Evolutionary conservation across 345 rosid species (phyloP).

Genomic region (Eucalyptus rudis): DNA sequence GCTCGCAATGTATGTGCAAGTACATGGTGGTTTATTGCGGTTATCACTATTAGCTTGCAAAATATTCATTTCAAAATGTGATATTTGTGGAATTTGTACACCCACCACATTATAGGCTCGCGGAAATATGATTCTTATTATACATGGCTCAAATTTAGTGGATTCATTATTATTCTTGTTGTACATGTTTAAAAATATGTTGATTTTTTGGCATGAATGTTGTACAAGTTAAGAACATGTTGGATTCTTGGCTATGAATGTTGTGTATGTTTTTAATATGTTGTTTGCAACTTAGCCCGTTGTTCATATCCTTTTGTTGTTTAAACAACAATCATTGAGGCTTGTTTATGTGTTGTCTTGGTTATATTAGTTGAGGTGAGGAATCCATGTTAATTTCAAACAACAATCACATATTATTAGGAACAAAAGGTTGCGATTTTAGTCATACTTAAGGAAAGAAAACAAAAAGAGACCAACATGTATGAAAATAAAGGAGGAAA

Average conservation of each 20-base stretch:
- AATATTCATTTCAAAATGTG: background rate
- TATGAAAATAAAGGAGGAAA: background rate
- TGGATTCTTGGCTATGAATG: background rate
- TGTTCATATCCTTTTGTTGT: background rate
- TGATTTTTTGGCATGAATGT: background rate
- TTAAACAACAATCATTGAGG: background rate
- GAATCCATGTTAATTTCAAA: background rate
- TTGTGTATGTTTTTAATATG: background rate
- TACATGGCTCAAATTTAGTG: background rate
- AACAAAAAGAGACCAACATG: background rate
- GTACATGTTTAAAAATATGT: background rate
- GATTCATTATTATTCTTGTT: background rate
- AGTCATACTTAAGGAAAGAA: background rate
- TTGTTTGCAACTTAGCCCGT: background rate
- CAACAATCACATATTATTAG: background rate
- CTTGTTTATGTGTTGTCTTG: background rate
- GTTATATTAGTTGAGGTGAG: background rate
- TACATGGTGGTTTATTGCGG: background rate
- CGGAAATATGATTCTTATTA: no score
- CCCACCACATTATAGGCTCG: background rate
- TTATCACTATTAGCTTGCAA: background rate
- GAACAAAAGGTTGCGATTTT: background rate
- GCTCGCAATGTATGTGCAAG: background rate
- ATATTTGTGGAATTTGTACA: background rate
- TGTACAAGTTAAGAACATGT: background rate